These are phyloP conservation scores for Barnettozyma sucrosica DNA, from an alignment of 805 yeast genomes.

Conservation along the genomic window DNA sequence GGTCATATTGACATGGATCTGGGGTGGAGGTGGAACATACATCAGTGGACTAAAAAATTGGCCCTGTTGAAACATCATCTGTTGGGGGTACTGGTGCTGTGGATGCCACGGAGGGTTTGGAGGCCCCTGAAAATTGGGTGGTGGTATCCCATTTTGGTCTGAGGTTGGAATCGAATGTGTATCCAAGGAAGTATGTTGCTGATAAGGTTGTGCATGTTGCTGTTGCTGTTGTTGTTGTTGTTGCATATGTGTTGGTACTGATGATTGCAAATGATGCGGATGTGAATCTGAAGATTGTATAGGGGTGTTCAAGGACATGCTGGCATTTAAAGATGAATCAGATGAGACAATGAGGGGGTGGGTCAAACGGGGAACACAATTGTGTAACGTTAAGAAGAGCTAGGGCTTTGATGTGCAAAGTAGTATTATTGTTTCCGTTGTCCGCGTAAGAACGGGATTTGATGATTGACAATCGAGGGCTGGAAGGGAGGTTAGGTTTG, in stretches of 20 bases:
- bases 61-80: conserved; percentile 1
- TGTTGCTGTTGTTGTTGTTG: conserved; percentile 2
- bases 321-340: conserved; percentile 2
- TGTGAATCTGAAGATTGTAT: neutral
- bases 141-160: neutral
- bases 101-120: conserved; percentile 1
- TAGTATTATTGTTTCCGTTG: neutral
- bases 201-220: conserved; percentile 3
- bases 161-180: neutral
- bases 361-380: neutral
- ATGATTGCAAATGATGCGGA: neutral
- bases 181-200: neutral
- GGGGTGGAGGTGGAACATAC: neutral
- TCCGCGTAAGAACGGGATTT: neutral
- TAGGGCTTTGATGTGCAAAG: too few relatives aligned
- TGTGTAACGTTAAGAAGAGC: neutral
- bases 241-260: neutral
- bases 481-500: neutral
- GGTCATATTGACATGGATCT: neutral
- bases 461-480: neutral
- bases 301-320: conserved; percentile 5
- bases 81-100: neutral
- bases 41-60: neutral
- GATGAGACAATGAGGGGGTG: neutral
- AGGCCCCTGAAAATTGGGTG: neutral